Conservation (phyloP, 345 rosid genomes). For the Geranium brycei region DNA sequence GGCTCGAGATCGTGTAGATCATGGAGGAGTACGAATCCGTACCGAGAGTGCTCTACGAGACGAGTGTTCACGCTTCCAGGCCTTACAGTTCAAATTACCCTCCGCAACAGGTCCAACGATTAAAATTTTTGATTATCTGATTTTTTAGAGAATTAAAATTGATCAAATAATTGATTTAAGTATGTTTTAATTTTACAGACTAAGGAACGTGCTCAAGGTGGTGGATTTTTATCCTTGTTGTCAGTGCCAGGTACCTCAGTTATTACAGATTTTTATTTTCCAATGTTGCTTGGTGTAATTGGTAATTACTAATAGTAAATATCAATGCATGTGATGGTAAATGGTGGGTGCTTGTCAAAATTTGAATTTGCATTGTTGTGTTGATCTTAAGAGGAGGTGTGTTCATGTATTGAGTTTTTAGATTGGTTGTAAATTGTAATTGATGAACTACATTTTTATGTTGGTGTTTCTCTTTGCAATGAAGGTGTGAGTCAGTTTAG, state of each 20-base stretch:
- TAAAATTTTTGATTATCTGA: not conserved
- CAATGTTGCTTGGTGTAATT: not conserved
- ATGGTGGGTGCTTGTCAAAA: not conserved
- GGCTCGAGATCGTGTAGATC: slow-evolving; percentile 11
- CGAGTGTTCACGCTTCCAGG: slow-evolving; percentile 48
- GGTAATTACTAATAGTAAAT: not conserved
- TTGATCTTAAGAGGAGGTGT: too few relatives aligned
- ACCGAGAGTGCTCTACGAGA: slow-evolving; percentile 49
- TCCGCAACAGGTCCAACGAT: slow-evolving; percentile 49
- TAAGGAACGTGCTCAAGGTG: slow-evolving; percentile 22
- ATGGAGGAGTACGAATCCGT: slow-evolving; percentile 24
- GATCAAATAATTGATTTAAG: not conserved
- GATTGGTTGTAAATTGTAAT: not conserved
- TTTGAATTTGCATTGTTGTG: not conserved
- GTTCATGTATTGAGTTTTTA: not conserved
- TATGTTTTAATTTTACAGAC: slow-evolving; percentile 20
- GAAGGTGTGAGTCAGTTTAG: slow-evolving; percentile 55
- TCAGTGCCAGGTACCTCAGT: slow-evolving; percentile 29
- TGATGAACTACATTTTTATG: not conserved
- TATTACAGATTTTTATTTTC: not conserved
- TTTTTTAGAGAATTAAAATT: not conserved
- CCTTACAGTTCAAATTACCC: slow-evolving; percentile 57
- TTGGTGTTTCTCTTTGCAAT: slow-evolving; percentile 8
- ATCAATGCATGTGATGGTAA: not conserved
- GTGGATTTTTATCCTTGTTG: slow-evolving; percentile 43